A percentile compares a stretch with the other conserved stretches of the same genome.
These are phyloP conservation scores for Funneliformis mosseae DNA, from an alignment of 192 early-diverging fungal genomes.

Conservation along the genomic window DNA sequence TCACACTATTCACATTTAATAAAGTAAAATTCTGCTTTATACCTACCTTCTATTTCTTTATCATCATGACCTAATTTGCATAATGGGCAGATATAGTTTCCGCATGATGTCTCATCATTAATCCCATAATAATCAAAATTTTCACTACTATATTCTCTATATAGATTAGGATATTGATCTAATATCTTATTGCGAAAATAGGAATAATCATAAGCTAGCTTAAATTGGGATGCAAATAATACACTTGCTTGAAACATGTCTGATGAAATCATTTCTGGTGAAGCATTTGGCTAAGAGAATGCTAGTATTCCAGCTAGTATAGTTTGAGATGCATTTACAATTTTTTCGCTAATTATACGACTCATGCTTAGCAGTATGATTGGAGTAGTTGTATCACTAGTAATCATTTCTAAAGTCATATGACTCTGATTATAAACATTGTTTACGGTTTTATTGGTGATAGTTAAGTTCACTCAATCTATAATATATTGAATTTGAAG, in stretches of 20 bases:
- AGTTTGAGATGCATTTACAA: constrained; percentile 5
- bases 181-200: constrained; percentile 25
- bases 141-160: no score
- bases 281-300: constrained; percentile 8
- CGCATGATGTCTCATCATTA: no score
- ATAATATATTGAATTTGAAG: no score
- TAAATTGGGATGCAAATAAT: constrained; percentile 20
- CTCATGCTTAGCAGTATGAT: constrained; percentile 1
- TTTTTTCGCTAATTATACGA: constrained; percentile 5
- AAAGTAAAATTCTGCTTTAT: no score
- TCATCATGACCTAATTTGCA: no score
- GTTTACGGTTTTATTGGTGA: constrained; percentile 8
- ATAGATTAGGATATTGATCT: no score
- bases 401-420: constrained; percentile 2
- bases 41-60: no score
- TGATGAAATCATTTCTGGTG: no score
- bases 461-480: background rate
- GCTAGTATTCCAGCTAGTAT: background rate
- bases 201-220: constrained; percentile 21
- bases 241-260: no score
- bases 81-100: no score
- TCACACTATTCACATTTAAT: no score
- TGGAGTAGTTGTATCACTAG: constrained; percentile 1
- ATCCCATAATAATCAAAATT: no score
- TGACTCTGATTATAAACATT: constrained; percentile 7